Evolutionary conservation across 257 asterid species (phyloP).

Genomic region (Plantago ovata): DNA sequence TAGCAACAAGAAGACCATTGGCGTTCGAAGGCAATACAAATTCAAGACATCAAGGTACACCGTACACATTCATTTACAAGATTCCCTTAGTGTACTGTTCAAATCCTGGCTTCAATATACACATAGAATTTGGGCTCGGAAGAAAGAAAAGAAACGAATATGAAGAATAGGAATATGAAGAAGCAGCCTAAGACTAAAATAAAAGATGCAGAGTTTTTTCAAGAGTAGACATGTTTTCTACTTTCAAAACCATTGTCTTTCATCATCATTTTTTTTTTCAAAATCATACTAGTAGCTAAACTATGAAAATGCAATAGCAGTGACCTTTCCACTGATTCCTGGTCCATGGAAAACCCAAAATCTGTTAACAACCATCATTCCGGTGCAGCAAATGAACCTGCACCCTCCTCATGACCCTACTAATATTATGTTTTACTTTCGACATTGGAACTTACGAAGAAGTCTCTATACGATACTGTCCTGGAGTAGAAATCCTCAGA

Average conservation of each 20-base stretch:
- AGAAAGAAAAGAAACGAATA: constrained; percentile 2
- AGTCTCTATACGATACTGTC: constrained; percentile 11
- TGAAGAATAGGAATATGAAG: background rate
- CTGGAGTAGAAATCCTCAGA: background rate
- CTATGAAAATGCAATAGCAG: background rate
- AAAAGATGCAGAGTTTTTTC: background rate
- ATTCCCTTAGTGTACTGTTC: background rate
- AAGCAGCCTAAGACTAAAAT: background rate
- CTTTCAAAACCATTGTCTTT: background rate
- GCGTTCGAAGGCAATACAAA: background rate
- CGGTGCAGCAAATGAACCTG: constrained; percentile 8
- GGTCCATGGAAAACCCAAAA: background rate
- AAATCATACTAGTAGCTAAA: background rate
- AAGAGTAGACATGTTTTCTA: background rate
- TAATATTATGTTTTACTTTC: constrained; percentile 1
- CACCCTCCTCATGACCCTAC: constrained; percentile 6
- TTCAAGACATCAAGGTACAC: background rate
- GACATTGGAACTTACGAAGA: constrained; percentile 6
- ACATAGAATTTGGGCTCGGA: background rate
- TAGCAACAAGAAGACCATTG: background rate
- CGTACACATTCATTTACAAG: constrained; percentile 1
- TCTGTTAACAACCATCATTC: constrained; percentile 6
- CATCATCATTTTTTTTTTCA: background rate
- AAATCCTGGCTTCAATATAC: background rate
- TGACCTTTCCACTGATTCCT: background rate